phyloP scores from a whole-genome alignment of 768 basidiomycete genomes.

The Serpula lacrymans region DNA sequence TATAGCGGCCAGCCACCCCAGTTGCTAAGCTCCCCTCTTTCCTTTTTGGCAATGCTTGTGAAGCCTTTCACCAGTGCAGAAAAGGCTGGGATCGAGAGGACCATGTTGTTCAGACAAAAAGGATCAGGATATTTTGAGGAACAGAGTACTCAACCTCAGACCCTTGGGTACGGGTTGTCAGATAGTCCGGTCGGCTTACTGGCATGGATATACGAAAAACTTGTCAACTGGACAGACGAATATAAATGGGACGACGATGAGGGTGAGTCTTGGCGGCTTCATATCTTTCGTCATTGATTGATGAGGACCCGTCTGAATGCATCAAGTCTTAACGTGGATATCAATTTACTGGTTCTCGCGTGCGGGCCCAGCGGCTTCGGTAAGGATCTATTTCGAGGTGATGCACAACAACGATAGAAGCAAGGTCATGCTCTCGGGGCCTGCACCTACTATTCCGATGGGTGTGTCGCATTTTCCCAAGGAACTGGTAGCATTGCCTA shows the following conservation, averaged over 20 bases:
- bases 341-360: conserved; percentile 34
- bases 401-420: too few species aligned
- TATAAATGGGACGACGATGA: conserved; percentile 55
- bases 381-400: conserved; percentile 17
- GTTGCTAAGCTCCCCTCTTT: conserved; percentile 13
- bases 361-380: conserved; percentile 18
- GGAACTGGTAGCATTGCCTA: conserved; percentile 32
- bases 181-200: conserved; percentile 53
- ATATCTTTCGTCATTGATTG: background rate
- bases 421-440: too few species aligned
- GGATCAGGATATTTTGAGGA: conserved; percentile 36
- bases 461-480: conserved; percentile 55
- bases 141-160: conserved; percentile 46
- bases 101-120: conserved; percentile 23
- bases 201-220: conserved; percentile 47
- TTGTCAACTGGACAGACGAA: conserved; percentile 41
- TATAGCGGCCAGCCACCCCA: background rate
- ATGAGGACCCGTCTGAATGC: conserved; percentile 3
- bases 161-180: conserved; percentile 45
- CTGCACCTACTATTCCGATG: conserved; percentile 39
- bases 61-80: conserved; percentile 33
- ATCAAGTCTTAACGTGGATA: conserved; percentile 28
- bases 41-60: conserved; percentile 22
- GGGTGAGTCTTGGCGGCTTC: conserved; percentile 25
- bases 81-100: conserved; percentile 29